A percentile compares a stretch with the other conserved stretches of the same genome.
phyloP scores from a whole-genome alignment of 345 rosid genomes.

The Salix brachista region DNA sequence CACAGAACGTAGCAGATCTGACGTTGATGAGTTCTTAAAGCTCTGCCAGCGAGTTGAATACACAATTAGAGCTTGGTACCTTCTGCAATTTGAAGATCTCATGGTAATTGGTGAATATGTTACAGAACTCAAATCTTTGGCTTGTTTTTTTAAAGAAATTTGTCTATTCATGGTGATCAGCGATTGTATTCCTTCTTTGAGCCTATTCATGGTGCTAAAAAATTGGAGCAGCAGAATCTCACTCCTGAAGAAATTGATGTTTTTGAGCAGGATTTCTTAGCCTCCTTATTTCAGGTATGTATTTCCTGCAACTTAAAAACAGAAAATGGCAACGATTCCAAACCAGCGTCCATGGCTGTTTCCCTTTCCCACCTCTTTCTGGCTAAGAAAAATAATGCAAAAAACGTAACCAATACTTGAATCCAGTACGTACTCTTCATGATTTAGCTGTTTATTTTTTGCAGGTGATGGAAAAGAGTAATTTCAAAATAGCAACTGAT shows the following conservation, averaged over 20 bases:
- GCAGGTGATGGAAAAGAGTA: conserved; percentile 76
- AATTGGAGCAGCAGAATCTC: conserved; percentile 51
- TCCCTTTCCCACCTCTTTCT: too few relatives aligned
- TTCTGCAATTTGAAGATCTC: conserved; percentile 65
- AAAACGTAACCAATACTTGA: background rate
- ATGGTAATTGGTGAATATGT: conserved; percentile 33
- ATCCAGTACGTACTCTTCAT: background rate
- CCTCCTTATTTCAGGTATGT: conserved; percentile 43
- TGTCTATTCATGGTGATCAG: conserved; percentile 19
- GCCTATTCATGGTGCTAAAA: conserved; percentile 51
- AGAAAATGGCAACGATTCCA: background rate
- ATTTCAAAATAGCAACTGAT: conserved; percentile 56
- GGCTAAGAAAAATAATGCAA: too few relatives aligned
- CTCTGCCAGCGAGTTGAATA: conserved; percentile 61
- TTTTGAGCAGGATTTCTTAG: conserved; percentile 52
- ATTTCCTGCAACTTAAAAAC: too few relatives aligned
- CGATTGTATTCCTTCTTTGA: conserved; percentile 66
- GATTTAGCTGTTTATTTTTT: background rate
- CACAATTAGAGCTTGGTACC: conserved; percentile 70
- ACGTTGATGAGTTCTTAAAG: conserved; percentile 50
- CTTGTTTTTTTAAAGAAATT: background rate
- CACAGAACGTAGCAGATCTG: conserved; percentile 31
- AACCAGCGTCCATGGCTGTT: too few relatives aligned
- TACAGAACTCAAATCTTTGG: background rate
- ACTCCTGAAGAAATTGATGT: conserved; percentile 44